A percentile compares a stretch with the other conserved stretches of the same genome.
phyloP scores from a whole-genome alignment of 108 stramenopile species.

The Skeletonema grethae region DNA sequence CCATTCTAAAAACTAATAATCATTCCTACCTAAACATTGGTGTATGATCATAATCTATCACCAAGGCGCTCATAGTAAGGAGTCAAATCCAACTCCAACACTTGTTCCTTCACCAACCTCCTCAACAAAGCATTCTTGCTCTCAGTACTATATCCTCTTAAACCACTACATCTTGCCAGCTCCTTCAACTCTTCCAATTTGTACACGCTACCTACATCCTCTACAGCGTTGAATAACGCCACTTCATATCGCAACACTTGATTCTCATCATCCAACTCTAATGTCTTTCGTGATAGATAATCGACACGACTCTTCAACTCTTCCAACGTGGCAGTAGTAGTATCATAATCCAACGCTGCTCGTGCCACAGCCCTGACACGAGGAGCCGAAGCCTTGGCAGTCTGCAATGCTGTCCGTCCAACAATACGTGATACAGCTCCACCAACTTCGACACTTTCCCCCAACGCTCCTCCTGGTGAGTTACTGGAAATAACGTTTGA shows the following conservation, averaged over 20 bases:
- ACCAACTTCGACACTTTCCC: conserved; percentile 40
- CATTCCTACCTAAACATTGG: no score
- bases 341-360: conserved; percentile 42
- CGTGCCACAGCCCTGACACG: conserved; percentile 41
- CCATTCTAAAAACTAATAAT: no score
- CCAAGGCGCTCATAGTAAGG: conserved; percentile 6
- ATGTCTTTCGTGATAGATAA: conserved; percentile 16
- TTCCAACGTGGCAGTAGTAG: conserved; percentile 22
- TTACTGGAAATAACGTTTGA: conserved; percentile 18
- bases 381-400: conserved; percentile 32
- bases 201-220: conserved; percentile 24
- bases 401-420: conserved; percentile 36
- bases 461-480: conserved; percentile 20
- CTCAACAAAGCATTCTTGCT: conserved; percentile 45
- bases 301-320: conserved; percentile 20
- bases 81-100: conserved; percentile 29
- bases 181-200: conserved; percentile 49
- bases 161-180: conserved; percentile 24
- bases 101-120: conserved; percentile 40
- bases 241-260: conserved; percentile 25
- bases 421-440: conserved; percentile 47
- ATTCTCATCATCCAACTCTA: conserved; percentile 36
- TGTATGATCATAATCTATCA: no score
- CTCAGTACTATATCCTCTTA: conserved; percentile 40
- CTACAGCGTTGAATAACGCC: conserved; percentile 36